Conservation (phyloP, 164 flowering plant genomes). For the Warburgia ugandensis region DNA sequence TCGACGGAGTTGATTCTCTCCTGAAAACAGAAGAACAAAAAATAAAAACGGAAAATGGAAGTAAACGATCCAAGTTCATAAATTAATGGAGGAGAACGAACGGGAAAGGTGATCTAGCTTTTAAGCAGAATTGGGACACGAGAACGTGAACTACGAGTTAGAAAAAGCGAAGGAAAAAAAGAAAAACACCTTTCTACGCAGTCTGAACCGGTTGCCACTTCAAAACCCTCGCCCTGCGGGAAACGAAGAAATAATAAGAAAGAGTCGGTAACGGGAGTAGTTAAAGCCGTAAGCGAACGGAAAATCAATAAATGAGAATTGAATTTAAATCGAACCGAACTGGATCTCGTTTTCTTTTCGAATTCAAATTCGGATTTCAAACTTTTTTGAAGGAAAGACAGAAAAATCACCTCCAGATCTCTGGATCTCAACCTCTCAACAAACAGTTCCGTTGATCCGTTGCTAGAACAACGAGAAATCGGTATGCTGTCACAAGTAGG, state of each 20-base stretch:
- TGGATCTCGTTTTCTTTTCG: no score
- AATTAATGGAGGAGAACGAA: no score
- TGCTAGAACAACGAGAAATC: conserved; percentile 41
- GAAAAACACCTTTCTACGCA: conserved; percentile 23
- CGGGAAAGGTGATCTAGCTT: not conserved
- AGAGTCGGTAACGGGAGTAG: conserved; percentile 4
- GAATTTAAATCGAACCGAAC: not conserved
- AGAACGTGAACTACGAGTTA: no score
- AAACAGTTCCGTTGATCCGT: conserved; percentile 30
- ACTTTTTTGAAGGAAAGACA: no score
- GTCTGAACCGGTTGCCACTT: conserved; percentile 15
- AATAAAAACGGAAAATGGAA: not conserved
- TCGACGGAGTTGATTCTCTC: conserved; percentile 33
- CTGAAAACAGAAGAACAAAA: conserved; percentile 15
- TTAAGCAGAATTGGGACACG: not conserved
- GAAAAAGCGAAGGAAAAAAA: not conserved
- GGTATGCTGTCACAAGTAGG: conserved; percentile 11
- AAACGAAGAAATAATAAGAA: conserved; percentile 1
- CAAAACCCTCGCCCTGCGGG: conserved; percentile 22
- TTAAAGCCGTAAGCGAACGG: not conserved
- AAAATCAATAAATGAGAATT: not conserved
- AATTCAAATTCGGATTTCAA: conserved; percentile 1
- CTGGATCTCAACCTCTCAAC: conserved; percentile 19
- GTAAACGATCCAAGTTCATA: no score
- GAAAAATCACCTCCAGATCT: conserved; percentile 37